A percentile compares a stretch with the other conserved stretches of the same genome.
phyloP scores from a whole-genome alignment of 176 grass and related monocot genomes.

The Triticum timopheevii region DNA sequence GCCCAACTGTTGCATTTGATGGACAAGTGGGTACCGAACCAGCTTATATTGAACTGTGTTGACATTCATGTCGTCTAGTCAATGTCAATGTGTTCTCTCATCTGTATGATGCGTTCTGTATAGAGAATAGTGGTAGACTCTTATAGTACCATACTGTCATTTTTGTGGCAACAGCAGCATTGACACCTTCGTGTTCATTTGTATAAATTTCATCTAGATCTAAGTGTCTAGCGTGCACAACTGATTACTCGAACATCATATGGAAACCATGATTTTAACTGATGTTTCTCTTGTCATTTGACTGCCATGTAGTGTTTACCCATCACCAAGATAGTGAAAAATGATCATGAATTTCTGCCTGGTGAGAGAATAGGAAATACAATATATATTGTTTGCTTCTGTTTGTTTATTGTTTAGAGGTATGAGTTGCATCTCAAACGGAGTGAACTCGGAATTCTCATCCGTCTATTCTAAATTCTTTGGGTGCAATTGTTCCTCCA shows the following conservation, averaged over 20 bases:
- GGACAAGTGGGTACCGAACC: background rate
- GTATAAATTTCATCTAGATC: slow-evolving; percentile 7
- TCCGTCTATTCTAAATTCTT: background rate
- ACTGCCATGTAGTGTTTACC: background rate
- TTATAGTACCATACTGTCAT: background rate
- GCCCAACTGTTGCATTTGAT: background rate
- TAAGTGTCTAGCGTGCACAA: background rate
- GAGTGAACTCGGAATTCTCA: background rate
- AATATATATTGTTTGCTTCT: background rate
- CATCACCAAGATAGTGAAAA: background rate
- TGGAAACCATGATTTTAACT: background rate
- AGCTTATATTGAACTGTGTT: slow-evolving; percentile 3
- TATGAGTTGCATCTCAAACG: background rate
- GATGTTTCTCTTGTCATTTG: background rate
- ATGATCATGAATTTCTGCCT: background rate
- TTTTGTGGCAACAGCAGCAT: background rate
- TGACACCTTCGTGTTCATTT: background rate
- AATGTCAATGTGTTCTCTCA: background rate
- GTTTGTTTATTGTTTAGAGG: background rate
- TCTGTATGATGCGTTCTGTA: slow-evolving; percentile 21
- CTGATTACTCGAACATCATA: background rate
- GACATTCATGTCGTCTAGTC: background rate
- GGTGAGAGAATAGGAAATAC: background rate
- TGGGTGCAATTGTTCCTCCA: background rate
- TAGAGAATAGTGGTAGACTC: slow-evolving; percentile 15